Conservation (phyloP, 805 yeast genomes). For the Cyberlindnera misumaiensis region DNA sequence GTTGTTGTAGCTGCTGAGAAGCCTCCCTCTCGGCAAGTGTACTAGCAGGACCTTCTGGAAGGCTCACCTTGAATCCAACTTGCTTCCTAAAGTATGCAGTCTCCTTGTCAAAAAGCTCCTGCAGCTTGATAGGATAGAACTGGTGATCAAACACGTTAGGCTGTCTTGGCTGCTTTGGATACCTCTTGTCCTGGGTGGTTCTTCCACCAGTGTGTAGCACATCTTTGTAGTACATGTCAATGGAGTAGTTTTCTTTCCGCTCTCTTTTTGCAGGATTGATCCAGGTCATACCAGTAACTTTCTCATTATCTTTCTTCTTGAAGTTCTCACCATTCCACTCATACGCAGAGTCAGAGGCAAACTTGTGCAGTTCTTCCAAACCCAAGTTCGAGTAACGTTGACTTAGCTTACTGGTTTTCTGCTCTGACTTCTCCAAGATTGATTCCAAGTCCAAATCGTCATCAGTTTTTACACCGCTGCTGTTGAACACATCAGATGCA, state of each 20-base stretch:
- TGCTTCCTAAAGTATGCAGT: slow-evolving; percentile 68
- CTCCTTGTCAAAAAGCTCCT: slow-evolving; percentile 75
- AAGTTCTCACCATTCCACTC: slow-evolving; percentile 87
- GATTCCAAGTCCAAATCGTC: slow-evolving; percentile 56
- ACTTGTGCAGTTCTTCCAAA: slow-evolving; percentile 71
- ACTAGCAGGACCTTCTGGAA: slow-evolving; percentile 46
- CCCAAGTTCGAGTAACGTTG: slow-evolving; percentile 61
- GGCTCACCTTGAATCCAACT: slow-evolving; percentile 56
- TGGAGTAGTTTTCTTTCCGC: slow-evolving; percentile 76
- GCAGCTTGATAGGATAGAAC: slow-evolving; percentile 72
- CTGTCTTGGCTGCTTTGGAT: slow-evolving; percentile 82
- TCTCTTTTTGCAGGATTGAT: slow-evolving; percentile 83
- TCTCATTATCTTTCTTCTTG: slow-evolving; percentile 51
- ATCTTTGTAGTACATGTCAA: slow-evolving; percentile 81
- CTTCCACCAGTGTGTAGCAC: slow-evolving; percentile 70
- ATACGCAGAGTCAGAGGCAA: slow-evolving; percentile 66
- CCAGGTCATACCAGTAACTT: slow-evolving; percentile 52
- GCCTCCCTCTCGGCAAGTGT: slow-evolving; percentile 32
- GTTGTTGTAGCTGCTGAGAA: slow-evolving; percentile 50
- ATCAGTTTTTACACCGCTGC: slow-evolving; percentile 26
- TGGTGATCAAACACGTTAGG: slow-evolving; percentile 84
- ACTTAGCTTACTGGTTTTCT: slow-evolving; percentile 54
- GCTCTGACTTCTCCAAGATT: slow-evolving; percentile 52
- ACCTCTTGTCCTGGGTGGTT: slow-evolving; percentile 36
- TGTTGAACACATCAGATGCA: slow-evolving; percentile 53